Evolutionary conservation across 495 filamentous ascomycete species (phyloP), one percentile per base, ranked within the genome.

Genomic region (Recurvomyces mirabilis): DNA sequence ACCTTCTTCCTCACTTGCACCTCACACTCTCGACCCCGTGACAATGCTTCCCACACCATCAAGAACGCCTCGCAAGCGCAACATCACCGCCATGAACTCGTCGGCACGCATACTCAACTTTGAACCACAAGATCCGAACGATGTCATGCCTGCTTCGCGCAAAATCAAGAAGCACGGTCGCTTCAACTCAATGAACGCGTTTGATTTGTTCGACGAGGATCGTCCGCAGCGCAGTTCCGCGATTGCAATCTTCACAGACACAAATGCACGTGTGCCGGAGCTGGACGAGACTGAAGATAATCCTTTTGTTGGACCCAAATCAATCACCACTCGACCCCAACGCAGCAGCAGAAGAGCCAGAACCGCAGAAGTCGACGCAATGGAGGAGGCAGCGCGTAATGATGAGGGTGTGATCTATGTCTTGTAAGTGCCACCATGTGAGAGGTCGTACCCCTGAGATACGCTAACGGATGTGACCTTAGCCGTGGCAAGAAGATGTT

Each of bases 401-500:
- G 69, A 77, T 1, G 83, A 94, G 63, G 88, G 88, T 42, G 78
- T 93, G 64, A 64, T 87, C 43, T 88, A 81, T 54, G 73, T 81
- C 4, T 93, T 94, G 88, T 94, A 73, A 77, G 87, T 80, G 46
- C 7, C 26, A 23, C 15, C 3, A 41, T 35, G n/a, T 14, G 9
- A 12, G 32, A 3, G 4, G 3, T 15, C 21, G 12, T 5, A 15
- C 28, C 12, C 20, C 37, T 40, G 17, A 40, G 10, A 17, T 21
- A 9, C 4, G n/a, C n/a, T n/a, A n/a, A n/a, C n/a, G n/a, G n/a
- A n/a, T n/a, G n/a, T n/a, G n/a, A 37, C 4, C 11, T 3, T 57
- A 95, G 89, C 63, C 91, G 91, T 51, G 91, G 91, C 55, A 88
- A 86, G 71, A 87, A 82, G 59, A 68, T 85, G 35, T 93, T 87